Percentiles rank a stretch among this genome's conserved stretches.
Conservation (phyloP, 2,329 filamentous ascomycete genomes). For the Blumeria graminis region DNA sequence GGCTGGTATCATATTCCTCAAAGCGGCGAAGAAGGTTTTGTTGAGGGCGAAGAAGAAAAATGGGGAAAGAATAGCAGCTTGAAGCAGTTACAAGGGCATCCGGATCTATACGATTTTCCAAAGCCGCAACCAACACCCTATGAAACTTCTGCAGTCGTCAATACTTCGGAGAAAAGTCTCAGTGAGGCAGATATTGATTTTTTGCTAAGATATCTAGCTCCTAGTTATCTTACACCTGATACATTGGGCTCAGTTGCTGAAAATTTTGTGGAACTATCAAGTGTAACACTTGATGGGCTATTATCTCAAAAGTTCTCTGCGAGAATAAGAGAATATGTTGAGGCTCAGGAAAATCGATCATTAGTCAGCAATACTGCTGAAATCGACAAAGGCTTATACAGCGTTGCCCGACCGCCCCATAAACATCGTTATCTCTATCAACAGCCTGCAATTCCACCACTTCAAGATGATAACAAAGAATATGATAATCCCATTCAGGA, state of each 20-base stretch:
- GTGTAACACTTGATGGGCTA: conserved; percentile 58
- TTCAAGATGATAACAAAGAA: conserved; percentile 1
- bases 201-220: conserved; percentile 69
- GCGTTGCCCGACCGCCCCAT: conserved; percentile 67
- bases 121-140: conserved; percentile 31
- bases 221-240: conserved; percentile 78
- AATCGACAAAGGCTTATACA: conserved; percentile 40
- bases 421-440: conserved; percentile 86
- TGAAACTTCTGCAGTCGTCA: conserved; percentile 10
- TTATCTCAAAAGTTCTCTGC: conserved; percentile 55
- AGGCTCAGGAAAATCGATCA: conserved; percentile 30
- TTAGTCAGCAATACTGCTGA: conserved; percentile 24
- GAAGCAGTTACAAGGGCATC: conserved; percentile 78
- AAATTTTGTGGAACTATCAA: conserved; percentile 61
- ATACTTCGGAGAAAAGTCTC: conserved; percentile 29
- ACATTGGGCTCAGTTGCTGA: conserved; percentile 62
- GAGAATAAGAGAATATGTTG: conserved; percentile 46
- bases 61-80: conserved; percentile 75
- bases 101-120: conserved; percentile 70
- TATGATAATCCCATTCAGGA: conserved; percentile 40
- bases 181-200: conserved; percentile 70
- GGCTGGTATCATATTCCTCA: conserved; percentile 99
- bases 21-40: conserved; percentile 73
- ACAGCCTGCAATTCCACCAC: conserved; percentile 22
- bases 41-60: conserved; percentile 69